phyloP scores from a whole-genome alignment of 2,329 filamentous ascomycete species.

The Clarireedia homoeocarpa region DNA sequence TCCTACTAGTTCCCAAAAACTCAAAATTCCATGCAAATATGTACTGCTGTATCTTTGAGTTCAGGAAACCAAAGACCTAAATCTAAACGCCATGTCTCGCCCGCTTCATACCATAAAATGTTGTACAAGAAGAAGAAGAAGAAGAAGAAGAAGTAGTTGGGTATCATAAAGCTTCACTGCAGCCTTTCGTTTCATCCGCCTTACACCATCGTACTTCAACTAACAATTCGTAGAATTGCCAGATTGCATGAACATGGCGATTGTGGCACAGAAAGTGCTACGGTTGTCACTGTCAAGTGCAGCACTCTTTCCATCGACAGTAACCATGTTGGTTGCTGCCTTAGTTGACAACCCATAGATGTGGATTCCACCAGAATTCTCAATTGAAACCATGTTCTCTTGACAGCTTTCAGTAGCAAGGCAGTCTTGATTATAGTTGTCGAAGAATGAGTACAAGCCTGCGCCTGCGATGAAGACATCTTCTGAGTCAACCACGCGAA shows the following conservation, averaged over 20 bases:
- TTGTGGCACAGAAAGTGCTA: conserved; percentile 56
- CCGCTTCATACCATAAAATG: too few relatives aligned
- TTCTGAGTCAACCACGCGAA: conserved; percentile 60
- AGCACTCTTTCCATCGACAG: conserved; percentile 45
- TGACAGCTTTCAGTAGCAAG: conserved; percentile 63
- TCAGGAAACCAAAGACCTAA: too few relatives aligned
- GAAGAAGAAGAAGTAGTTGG: too few relatives aligned
- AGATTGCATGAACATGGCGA: conserved; percentile 32
- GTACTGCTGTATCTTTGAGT: too few relatives aligned
- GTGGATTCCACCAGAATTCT: conserved; percentile 51
- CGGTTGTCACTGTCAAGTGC: conserved; percentile 54
- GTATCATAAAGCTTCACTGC: too few relatives aligned
- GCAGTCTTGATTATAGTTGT: conserved; percentile 71
- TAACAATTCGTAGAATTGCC: too few relatives aligned
- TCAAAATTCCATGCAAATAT: too few relatives aligned
- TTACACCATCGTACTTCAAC: too few relatives aligned
- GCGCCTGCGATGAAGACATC: conserved; percentile 64
- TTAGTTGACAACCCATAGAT: conserved; percentile 68
- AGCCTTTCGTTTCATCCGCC: too few relatives aligned
- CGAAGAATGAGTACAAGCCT: conserved; percentile 75
- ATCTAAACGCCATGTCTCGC: too few relatives aligned
- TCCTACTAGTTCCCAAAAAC: too few relatives aligned
- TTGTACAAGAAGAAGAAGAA: too few relatives aligned
- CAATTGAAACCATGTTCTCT: conserved; percentile 67
- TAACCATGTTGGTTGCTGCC: conserved; percentile 67